Evolutionary conservation across 306 rosid genomes (phyloP).

Genomic region (Casuarina glauca): DNA sequence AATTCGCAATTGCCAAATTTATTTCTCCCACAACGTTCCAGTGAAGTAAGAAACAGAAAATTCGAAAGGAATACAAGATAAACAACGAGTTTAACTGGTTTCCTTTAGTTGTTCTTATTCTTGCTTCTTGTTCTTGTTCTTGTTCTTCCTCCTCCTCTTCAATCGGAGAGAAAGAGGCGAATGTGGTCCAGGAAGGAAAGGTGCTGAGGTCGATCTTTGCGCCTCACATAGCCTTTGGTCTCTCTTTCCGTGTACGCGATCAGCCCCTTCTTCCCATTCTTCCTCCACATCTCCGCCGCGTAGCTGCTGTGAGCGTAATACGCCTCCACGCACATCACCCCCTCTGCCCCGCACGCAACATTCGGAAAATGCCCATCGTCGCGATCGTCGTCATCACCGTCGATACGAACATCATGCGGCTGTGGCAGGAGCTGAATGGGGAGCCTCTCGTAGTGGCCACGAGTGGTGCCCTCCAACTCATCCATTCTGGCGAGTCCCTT

Average conservation of each 20-base stretch:
- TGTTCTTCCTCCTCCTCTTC: not conserved
- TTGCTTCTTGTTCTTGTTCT: not conserved
- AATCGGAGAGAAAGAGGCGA: constrained; percentile 44
- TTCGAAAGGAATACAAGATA: not conserved
- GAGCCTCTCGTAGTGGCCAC: constrained; percentile 63
- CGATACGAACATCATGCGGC: not conserved
- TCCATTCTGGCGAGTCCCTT: constrained; percentile 49
- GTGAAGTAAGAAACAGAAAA: not conserved
- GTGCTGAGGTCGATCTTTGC: constrained; percentile 75
- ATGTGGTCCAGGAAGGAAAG: constrained; percentile 75
- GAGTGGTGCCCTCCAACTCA: constrained; percentile 63
- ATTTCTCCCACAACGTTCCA: too few relatives aligned
- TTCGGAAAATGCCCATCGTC: not conserved
- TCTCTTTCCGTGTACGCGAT: constrained; percentile 56
- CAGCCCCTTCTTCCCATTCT: constrained; percentile 49
- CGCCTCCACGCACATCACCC: constrained; percentile 55
- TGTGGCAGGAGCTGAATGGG: constrained; percentile 35
- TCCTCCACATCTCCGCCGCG: constrained; percentile 69
- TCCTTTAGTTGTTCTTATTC: not conserved
- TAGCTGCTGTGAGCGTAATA: constrained; percentile 64
- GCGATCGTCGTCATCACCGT: not conserved
- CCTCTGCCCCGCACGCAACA: not conserved
- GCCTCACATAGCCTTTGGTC: constrained; percentile 66
- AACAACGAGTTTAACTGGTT: not conserved
- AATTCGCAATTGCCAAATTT: too few relatives aligned